Base-by-base conservation (phyloP, 2,329 filamentous ascomycete species). In the Calonectria pteridis region DNA sequence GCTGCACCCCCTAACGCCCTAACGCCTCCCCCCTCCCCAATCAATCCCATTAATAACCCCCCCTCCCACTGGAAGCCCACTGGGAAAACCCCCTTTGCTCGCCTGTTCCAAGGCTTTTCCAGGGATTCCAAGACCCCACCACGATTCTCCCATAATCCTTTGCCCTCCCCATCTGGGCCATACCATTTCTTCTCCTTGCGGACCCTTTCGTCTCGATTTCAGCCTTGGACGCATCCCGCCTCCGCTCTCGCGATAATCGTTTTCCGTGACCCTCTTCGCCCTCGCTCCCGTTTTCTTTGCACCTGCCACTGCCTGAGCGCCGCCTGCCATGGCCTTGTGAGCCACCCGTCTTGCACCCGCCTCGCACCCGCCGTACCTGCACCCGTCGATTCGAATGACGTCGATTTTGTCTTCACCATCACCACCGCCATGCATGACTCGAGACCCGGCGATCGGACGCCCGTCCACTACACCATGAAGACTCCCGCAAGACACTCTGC, bases 401-500 rank as follows among this genome's bases (percentile, higher is more conserved):
- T 80, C 77, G 76, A 80, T 77, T 71, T 20, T 40, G 26, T 73
- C 73, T 72, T 71, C 73, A 46, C 67, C 73, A 78, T 74, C 65
- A 62, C 77, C 77, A 55, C 28, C 74, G 73, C 74, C 76, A 83
- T 84, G 81, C 81, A 80, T 77, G 82, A 83, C 72, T 81, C 81
- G 35, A 83, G 83, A 75, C 78, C 75, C 63, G 81, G 74, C 78
- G 84, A 86, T 76, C 80, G 84, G 69, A 81, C 81, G 72, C 78
- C 81, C 70, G 74, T 86, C 69, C 85, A 86, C 70, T 87, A 84
- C 81, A 86, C 84, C 58, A 88, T 89, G 87, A 89, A 87, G 81
- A 85, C 88, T 43, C 80, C 83, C 7, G 80, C 84, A 70, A 83
- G 84, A 51, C 83, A 84, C 33, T 82, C 86, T 31, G 76, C 77